phyloP scores from a whole-genome alignment of 192 early-diverging fungal species.

The Entrophospora sp. region DNA sequence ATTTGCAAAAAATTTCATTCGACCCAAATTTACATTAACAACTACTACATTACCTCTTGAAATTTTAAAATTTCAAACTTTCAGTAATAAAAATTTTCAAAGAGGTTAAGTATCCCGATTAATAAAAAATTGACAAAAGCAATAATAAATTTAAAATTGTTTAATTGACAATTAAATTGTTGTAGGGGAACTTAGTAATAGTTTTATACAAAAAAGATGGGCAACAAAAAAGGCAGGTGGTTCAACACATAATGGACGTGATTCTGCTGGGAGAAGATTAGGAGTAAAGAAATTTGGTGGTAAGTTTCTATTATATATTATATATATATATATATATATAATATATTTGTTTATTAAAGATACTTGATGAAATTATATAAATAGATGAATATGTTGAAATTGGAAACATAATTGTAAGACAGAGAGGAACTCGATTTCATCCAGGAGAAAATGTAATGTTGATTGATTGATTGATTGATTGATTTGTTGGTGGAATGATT shows the following conservation, averaged over 20 bases:
- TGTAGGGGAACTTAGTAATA: background rate
- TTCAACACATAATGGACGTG: constrained; percentile 67
- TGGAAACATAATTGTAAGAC: constrained; percentile 75
- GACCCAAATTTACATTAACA: too few species aligned
- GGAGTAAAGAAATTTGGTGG: constrained; percentile 70
- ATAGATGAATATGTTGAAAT: constrained; percentile 58
- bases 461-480: background rate
- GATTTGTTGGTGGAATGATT: background rate
- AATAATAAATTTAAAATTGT: too few species aligned
- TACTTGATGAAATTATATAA: background rate
- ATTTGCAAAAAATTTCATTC: too few species aligned
- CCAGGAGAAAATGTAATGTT: constrained; percentile 63
- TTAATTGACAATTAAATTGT: too few species aligned
- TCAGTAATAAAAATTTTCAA: too few species aligned
- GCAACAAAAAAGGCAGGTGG: constrained; percentile 73
- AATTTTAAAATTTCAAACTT: too few species aligned
- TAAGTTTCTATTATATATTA: constrained; percentile 8
- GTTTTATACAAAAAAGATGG: constrained; percentile 50
- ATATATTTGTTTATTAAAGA: background rate
- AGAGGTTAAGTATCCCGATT: too few species aligned
- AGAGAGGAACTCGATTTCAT: constrained; percentile 69
- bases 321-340: too few species aligned
- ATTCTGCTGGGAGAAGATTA: constrained; percentile 68
- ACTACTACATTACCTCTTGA: too few species aligned
- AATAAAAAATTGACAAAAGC: too few species aligned